A percentile compares a stretch with the other conserved stretches of the same genome.
These are phyloP conservation scores for Otatea glauca DNA, from an alignment of 176 grass and related monocot genomes.

Conservation along the genomic window DNA sequence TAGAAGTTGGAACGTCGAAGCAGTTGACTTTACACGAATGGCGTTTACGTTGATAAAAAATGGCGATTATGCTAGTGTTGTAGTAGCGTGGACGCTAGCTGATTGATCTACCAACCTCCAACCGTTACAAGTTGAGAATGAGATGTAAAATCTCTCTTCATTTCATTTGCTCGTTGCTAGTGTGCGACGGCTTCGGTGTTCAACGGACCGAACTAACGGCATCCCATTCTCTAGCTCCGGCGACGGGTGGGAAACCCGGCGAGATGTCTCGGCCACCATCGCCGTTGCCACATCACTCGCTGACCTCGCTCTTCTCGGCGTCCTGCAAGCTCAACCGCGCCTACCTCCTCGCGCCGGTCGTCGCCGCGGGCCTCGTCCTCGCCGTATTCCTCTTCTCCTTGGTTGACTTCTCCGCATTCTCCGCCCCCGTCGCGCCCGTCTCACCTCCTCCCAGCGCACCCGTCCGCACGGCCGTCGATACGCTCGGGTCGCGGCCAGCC, in stretches of 20 bases:
- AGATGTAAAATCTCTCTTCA: too few relatives aligned
- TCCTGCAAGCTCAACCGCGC: constrained; percentile 33
- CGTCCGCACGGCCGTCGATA: constrained; percentile 33
- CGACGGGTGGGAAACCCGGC: too few relatives aligned
- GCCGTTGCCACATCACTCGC: neutral
- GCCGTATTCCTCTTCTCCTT: constrained; percentile 47
- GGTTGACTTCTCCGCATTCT: constrained; percentile 32
- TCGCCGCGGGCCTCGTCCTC: constrained; percentile 37
- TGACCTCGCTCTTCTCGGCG: neutral
- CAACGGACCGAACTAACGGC: too few relatives aligned
- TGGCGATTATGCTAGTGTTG: neutral
- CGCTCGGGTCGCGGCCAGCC: constrained; percentile 1
- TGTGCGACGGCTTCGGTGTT: too few relatives aligned
- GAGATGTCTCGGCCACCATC: neutral
- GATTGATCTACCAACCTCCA: too few relatives aligned
- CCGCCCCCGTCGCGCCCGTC: neutral
- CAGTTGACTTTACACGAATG: neutral
- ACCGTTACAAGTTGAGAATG: too few relatives aligned
- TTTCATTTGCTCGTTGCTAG: too few relatives aligned
- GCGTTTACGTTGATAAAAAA: neutral
- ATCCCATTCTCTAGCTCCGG: too few relatives aligned
- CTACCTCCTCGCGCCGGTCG: constrained; percentile 52
- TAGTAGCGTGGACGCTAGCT: too few relatives aligned
- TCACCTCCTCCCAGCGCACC: neutral
- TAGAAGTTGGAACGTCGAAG: too few relatives aligned